Conservation (phyloP, 768 basidiomycete genomes). For the Lyophyllum semitale region DNA sequence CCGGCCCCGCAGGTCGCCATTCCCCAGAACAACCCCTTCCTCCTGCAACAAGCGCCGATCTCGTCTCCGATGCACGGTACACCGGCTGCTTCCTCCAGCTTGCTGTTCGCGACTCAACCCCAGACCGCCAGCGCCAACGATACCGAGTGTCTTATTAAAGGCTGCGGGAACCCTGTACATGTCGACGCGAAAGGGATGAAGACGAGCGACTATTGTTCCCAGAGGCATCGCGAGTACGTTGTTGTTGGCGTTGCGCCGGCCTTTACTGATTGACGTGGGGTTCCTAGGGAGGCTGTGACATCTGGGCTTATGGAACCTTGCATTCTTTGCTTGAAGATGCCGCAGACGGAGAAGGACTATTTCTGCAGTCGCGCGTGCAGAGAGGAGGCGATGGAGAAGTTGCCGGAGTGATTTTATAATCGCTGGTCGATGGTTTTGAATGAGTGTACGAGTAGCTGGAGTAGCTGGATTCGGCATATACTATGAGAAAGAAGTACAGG, state of each 20-base stretch:
- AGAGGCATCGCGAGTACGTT: slow-evolving; percentile 65
- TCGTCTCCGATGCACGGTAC: slow-evolving; percentile 18
- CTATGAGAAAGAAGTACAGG: background rate
- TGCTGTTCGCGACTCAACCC: slow-evolving; percentile 31
- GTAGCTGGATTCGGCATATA: too few relatives aligned
- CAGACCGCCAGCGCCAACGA: slow-evolving; percentile 34
- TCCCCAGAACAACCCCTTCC: slow-evolving; percentile 32
- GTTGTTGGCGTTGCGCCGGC: background rate
- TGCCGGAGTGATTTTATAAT: background rate
- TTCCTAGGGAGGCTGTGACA: slow-evolving; percentile 55
- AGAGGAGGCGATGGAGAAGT: slow-evolving; percentile 51
- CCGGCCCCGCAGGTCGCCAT: slow-evolving; percentile 15
- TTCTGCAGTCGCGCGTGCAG: slow-evolving; percentile 62
- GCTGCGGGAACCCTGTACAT: slow-evolving; percentile 58
- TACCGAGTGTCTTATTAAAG: slow-evolving; percentile 53
- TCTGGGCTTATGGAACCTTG: slow-evolving; percentile 54
- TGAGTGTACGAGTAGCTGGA: background rate
- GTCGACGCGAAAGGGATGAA: slow-evolving; percentile 53
- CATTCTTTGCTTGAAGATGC: slow-evolving; percentile 64
- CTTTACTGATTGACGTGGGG: slow-evolving; percentile 12
- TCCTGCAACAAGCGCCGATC: slow-evolving; percentile 7
- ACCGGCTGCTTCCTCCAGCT: slow-evolving; percentile 23
- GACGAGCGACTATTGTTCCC: slow-evolving; percentile 59
- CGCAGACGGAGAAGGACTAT: slow-evolving; percentile 62
- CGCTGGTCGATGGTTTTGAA: background rate